A percentile compares a stretch with the other conserved stretches of the same genome.
Evolutionary conservation across 2,329 filamentous ascomycete species (phyloP).

Genomic region (Paraphoma chrysanthemicola): DNA sequence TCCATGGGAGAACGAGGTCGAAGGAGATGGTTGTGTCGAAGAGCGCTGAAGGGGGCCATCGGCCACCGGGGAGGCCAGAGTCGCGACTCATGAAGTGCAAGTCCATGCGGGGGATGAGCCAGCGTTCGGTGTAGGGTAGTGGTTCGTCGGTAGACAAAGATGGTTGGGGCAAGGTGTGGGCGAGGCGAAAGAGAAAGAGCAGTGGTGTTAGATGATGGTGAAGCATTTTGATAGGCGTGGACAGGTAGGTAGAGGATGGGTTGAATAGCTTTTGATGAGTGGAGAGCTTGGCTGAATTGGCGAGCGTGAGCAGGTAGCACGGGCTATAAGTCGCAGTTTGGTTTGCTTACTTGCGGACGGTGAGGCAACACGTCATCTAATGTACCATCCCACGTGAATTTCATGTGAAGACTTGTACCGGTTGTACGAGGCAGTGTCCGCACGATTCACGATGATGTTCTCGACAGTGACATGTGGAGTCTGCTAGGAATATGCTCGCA

Average conservation of each 20-base stretch:
- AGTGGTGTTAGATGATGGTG: neutral
- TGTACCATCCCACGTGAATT: too few species aligned
- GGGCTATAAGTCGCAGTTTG: too few species aligned
- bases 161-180: conserved; percentile 1
- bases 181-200: neutral
- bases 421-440: too few species aligned
- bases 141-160: neutral
- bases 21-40: conserved; percentile 20
- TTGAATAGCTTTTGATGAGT: neutral
- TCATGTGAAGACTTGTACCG: too few species aligned
- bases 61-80: conserved; percentile 27
- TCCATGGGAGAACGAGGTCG: neutral
- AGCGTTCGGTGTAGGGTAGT: conserved; percentile 12
- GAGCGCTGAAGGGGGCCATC: conserved; percentile 24
- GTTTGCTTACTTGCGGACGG: too few species aligned
- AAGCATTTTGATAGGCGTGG: neutral
- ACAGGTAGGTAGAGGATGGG: neutral
- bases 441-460: too few species aligned
- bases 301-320: too few species aligned
- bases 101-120: conserved; percentile 26
- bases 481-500: too few species aligned
- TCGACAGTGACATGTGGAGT: too few species aligned
- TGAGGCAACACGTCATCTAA: too few species aligned
- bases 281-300: too few species aligned
- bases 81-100: conserved; percentile 37